Base-by-base conservation (phyloP, 768 basidiomycete species). In the Leccinum incarnatum region DNA sequence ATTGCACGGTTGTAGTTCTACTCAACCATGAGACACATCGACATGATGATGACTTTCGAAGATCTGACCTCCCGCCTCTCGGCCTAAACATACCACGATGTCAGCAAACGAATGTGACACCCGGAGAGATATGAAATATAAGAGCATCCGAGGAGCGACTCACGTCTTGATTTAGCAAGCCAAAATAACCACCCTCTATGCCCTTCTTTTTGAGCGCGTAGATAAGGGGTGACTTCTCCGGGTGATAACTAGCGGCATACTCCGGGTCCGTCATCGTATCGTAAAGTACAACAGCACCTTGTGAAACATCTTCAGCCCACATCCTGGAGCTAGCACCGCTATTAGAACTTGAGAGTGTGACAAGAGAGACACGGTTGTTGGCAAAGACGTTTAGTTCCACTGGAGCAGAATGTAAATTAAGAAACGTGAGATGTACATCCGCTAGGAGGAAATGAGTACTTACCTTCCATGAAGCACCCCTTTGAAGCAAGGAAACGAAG, bases 281-380 rank as follows among this genome's bases (percentile, higher is more conserved):
- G 32, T 62, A 72, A n/a, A 74, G 29, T 14, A 61, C 58, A 9
- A n/a, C 34, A 2, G 65, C 65, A 29, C 55, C 64, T 49, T 56
- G 57, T 10, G 61, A 50, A 17, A 60, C 46, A 51, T 69, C 63
- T 21, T 61, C 60, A 2, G 57, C 27, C 7, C 54, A 40, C n/a
- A 62, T 40, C 8, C 55, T 56, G 0, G 55, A 48, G 15, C 64
- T 53, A 14, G 53, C 66, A 9, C 62, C 62, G 3, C 7, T 27
- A n/a, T 50, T 49, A 19, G 54, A 66, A 25, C 8, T 55, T 9
- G 65, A 63, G 52, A 57, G 63, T 10, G 70, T 61, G 2, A 70
- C 48, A 12, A 72, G 65, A 2, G 74, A 75, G 27, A 74, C 58
- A 21, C 72, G 74, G 48, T 71, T 75, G 55, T 75, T 75, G 11